These are phyloP conservation scores for Podila epicladia DNA, from an alignment of 192 early-diverging fungal genomes.

Conservation along the genomic window DNA sequence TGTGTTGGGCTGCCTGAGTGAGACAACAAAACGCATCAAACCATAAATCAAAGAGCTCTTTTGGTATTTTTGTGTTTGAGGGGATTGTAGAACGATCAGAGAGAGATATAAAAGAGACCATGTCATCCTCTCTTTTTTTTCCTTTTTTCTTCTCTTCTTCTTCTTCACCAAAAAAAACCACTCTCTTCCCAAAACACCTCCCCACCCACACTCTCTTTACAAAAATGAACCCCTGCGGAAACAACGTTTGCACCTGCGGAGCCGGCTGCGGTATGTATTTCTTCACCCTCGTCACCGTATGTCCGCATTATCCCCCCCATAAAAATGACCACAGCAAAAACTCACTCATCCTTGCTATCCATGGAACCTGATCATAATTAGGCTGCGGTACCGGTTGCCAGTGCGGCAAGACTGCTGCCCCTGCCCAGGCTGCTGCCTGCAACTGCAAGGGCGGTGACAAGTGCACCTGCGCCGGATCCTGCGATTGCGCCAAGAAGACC, in stretches of 20 bases:
- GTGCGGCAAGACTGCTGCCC: slow-evolving; percentile 7
- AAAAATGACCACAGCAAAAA: no score
- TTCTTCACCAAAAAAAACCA: slow-evolving; percentile 2
- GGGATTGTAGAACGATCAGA: background rate
- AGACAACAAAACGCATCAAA: no score
- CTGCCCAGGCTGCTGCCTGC: slow-evolving; percentile 3
- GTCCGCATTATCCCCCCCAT: no score
- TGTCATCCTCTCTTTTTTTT: background rate
- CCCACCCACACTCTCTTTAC: background rate
- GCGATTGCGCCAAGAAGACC: background rate
- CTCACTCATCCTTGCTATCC: no score
- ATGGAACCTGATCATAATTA: background rate
- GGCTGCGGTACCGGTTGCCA: slow-evolving; percentile 8
- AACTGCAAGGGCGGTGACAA: slow-evolving; percentile 15
- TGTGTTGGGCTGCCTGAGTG: no score
- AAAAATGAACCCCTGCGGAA: slow-evolving; percentile 52
- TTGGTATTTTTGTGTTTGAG: background rate
- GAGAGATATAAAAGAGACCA: no score
- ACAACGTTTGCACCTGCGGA: slow-evolving; percentile 49
- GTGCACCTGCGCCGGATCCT: slow-evolving; percentile 6
- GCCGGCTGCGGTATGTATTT: slow-evolving; percentile 35
- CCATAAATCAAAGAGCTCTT: background rate
- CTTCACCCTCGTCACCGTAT: no score
- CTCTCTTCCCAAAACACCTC: background rate
- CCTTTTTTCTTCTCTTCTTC: slow-evolving; percentile 5